Percentiles rank a stretch among this genome's conserved stretches.
These are phyloP conservation scores for Gliomastix tumulicola DNA, from an alignment of 2,329 filamentous ascomycete species.

Conservation along the genomic window DNA sequence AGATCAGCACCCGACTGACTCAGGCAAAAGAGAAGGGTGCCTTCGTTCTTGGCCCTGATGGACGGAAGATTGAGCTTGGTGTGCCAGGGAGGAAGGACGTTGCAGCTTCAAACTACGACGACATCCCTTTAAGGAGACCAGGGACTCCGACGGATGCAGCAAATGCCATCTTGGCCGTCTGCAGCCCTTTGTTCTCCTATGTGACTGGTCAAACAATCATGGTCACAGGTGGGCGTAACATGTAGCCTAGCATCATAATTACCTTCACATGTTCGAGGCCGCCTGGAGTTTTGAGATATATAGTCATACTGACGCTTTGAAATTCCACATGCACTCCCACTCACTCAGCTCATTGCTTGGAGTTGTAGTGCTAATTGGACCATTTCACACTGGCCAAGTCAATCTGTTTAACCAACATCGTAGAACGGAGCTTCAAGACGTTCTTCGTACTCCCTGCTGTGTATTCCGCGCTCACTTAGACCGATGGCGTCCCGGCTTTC, in stretches of 20 bases:
- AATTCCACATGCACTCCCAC: too few relatives aligned
- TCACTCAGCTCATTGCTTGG: too few relatives aligned
- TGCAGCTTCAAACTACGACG: constrained; percentile 40
- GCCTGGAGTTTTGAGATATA: too few relatives aligned
- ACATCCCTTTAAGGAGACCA: constrained; percentile 73
- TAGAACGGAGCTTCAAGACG: too few relatives aligned
- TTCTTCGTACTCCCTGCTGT: too few relatives aligned
- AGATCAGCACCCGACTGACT: constrained; percentile 74
- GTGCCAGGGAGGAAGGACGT: constrained; percentile 58
- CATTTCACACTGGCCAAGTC: too few relatives aligned
- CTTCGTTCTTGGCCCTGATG: constrained; percentile 69
- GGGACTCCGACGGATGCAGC: constrained; percentile 78
- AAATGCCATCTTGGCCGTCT: constrained; percentile 67
- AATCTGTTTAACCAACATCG: too few relatives aligned
- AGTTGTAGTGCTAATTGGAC: too few relatives aligned
- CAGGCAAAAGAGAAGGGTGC: constrained; percentile 79
- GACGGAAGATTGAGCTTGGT: constrained; percentile 66
- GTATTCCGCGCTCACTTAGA: too few relatives aligned
- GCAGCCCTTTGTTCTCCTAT: constrained; percentile 77
- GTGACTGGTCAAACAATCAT: constrained; percentile 82
- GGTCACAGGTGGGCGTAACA: constrained; percentile 70
- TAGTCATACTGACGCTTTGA: too few relatives aligned
- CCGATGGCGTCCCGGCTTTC: too few relatives aligned
- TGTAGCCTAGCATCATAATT: constrained; percentile 28
- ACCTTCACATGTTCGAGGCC: too few relatives aligned